Conservation (phyloP, 352 stramenopile species). For the Globisporangium viniferum region DNA sequence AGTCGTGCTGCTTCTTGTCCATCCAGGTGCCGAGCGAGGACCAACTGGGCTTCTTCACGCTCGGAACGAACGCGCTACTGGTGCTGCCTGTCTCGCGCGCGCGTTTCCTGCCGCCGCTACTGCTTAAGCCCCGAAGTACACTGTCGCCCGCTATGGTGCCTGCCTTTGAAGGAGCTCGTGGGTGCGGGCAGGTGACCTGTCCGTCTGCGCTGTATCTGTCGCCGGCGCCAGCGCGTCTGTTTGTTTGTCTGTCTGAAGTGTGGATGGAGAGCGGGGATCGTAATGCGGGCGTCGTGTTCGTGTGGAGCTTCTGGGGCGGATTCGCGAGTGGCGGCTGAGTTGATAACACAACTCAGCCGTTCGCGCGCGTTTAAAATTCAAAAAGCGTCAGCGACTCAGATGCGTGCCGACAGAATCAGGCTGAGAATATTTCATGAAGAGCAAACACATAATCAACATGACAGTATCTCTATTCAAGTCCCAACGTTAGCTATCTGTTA, state of each 20-base stretch:
- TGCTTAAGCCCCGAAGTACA: conserved; percentile 4
- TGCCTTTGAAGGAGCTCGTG: not conserved
- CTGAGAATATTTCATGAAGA: not conserved
- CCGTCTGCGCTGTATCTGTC: not conserved
- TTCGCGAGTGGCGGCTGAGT: conserved; percentile 4
- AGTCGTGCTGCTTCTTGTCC: conserved; percentile 7
- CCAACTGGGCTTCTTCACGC: conserved; percentile 26
- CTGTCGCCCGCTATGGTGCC: conserved; percentile 13
- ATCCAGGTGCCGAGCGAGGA: conserved; percentile 4
- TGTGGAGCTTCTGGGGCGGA: conserved; percentile 8
- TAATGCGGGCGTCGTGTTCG: not conserved
- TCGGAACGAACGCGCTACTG: conserved; percentile 14
- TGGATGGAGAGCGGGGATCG: conserved; percentile 1
- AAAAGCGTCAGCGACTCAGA: not conserved
- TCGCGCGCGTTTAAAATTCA: conserved; percentile 18
- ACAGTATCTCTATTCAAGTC: no score
- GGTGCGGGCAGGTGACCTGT: conserved; percentile 2
- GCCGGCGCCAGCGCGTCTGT: not conserved
- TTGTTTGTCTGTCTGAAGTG: not conserved
- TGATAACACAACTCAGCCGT: not conserved
- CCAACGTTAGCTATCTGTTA: not conserved
- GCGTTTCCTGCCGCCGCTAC: conserved; percentile 29
- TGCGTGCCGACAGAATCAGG: not conserved
- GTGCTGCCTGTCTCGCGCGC: conserved; percentile 22
- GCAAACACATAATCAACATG: not conserved